These are phyloP conservation scores for Leccinum arenicola DNA, from an alignment of 768 basidiomycete species.

Conservation along the genomic window DNA sequence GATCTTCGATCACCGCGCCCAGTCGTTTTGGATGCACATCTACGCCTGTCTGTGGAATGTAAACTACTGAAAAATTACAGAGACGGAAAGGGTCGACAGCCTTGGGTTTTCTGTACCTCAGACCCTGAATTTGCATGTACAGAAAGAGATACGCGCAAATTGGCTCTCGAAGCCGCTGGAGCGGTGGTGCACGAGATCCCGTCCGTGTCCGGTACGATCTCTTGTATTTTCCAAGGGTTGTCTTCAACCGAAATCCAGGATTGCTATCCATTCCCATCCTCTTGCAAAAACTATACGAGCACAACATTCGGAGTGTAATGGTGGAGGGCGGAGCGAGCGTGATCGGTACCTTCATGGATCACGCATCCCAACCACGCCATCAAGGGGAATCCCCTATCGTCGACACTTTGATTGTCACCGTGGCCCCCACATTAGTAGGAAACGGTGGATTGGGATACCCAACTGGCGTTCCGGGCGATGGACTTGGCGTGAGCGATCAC, in stretches of 20 bases:
- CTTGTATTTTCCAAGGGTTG: not conserved
- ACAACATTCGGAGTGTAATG: constrained; percentile 79
- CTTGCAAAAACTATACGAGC: constrained; percentile 48
- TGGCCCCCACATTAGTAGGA: constrained; percentile 85
- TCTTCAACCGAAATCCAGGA: constrained; percentile 24
- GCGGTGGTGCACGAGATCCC: constrained; percentile 59
- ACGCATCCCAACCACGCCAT: constrained; percentile 6
- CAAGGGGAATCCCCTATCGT: constrained; percentile 37
- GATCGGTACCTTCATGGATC: constrained; percentile 51
- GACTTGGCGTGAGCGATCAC: constrained; percentile 16
- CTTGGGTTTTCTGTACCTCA: constrained; percentile 64
- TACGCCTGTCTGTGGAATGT: constrained; percentile 64
- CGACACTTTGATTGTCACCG: constrained; percentile 78
- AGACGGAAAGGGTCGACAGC: constrained; percentile 57
- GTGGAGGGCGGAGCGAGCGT: constrained; percentile 91
- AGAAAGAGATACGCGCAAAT: constrained; percentile 34
- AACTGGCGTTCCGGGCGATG: constrained; percentile 13
- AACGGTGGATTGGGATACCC: constrained; percentile 61
- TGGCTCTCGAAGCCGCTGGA: constrained; percentile 58
- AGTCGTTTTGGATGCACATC: constrained; percentile 74
- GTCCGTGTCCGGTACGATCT: constrained; percentile 35
- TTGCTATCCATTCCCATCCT: constrained; percentile 45
- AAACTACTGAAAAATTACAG: constrained; percentile 68
- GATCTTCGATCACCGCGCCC: constrained; percentile 65
- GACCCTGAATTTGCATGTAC: not conserved